Conservation (phyloP, 177 flowering plant species). For the Vitis hybrid region DNA sequence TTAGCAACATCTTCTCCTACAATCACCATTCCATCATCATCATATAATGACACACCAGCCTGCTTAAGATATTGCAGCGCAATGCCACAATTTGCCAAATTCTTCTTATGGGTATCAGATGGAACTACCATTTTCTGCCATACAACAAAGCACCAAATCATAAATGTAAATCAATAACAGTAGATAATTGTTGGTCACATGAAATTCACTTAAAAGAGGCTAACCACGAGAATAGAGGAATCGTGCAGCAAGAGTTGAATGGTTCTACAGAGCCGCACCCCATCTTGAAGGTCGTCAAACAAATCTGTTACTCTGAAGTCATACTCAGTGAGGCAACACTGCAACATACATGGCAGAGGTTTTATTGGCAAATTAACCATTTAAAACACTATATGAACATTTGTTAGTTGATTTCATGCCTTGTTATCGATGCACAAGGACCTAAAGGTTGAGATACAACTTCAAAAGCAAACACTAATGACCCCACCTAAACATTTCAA, state of each 20-base stretch:
- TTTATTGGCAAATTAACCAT: neutral
- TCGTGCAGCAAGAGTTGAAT: conserved; percentile 72
- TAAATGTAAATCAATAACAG: neutral
- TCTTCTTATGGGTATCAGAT: conserved; percentile 74
- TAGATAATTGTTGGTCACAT: neutral
- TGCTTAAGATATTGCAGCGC: conserved; percentile 70
- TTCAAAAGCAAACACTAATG: neutral
- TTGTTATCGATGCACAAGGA: neutral
- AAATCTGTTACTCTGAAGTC: conserved; percentile 68
- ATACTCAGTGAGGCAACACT: conserved; percentile 76
- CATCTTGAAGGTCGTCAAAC: conserved; percentile 87
- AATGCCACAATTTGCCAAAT: conserved; percentile 63
- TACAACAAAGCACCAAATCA: conserved; percentile 13
- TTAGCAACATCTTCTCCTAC: conserved; percentile 68
- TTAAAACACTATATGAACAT: neutral
- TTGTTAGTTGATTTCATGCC: neutral
- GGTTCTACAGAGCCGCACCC: conserved; percentile 83
- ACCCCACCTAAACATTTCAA: neutral
- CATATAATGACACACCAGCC: conserved; percentile 62
- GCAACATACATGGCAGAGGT: conserved; percentile 19
- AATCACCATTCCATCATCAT: conserved; percentile 74
- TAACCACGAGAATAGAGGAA: conserved; percentile 74
- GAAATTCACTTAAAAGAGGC: conserved; percentile 6
- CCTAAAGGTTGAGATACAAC: neutral
- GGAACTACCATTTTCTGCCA: conserved; percentile 82